These are phyloP conservation scores for Psilocybe tampanensis DNA, from an alignment of 768 basidiomycete species.

Conservation along the genomic window DNA sequence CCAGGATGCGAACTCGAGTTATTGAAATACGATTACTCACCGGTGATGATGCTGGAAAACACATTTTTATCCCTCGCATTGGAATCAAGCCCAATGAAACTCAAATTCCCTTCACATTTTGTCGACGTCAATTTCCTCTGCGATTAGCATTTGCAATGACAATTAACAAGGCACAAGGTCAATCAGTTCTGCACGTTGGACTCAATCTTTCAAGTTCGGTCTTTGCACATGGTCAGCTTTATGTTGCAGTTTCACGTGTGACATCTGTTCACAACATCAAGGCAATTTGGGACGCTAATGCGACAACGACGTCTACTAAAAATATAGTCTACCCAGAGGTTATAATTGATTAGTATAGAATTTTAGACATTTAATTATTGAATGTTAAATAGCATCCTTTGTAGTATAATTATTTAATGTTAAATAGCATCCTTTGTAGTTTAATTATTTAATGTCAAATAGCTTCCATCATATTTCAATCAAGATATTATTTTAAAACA, in stretches of 20 bases:
- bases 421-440: no score
- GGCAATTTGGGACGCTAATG: neutral
- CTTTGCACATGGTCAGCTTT: constrained; percentile 20
- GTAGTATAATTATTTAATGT: no score
- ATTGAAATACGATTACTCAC: constrained; percentile 33
- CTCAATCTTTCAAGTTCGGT: constrained; percentile 29
- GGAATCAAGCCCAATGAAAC: neutral
- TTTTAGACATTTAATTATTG: neutral
- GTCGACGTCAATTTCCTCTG: constrained; percentile 23
- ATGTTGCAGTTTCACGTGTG: constrained; percentile 18
- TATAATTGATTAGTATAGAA: neutral
- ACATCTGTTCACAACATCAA: constrained; percentile 16
- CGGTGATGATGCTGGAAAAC: constrained; percentile 31
- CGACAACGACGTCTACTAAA: neutral
- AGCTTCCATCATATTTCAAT: no score
- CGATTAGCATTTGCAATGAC: constrained; percentile 39
- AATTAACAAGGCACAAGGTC: constrained; percentile 43
- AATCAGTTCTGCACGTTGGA: constrained; percentile 36
- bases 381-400: no score
- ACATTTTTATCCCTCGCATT: constrained; percentile 35
- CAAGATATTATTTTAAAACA: no score
- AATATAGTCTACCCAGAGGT: constrained; percentile 20
- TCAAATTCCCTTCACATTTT: neutral
- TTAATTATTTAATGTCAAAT: no score
- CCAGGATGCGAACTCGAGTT: constrained; percentile 23